Percentiles rank a stretch among this genome's conserved stretches.
phyloP scores from a whole-genome alignment of 139 green algal genomes.

The Pleodorina starrii region DNA sequence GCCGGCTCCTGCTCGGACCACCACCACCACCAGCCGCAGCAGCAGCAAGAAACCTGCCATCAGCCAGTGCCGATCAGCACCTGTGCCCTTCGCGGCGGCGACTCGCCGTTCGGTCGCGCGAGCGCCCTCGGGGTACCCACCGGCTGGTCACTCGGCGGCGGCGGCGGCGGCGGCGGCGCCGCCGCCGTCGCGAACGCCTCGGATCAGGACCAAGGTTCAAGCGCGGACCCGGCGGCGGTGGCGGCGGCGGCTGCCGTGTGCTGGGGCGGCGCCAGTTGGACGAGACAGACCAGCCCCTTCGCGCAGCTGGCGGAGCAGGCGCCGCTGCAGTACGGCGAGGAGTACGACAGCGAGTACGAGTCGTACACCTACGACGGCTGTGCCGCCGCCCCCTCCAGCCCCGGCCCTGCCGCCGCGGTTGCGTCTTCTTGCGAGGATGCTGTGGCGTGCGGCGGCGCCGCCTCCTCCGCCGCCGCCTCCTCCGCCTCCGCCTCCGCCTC shows the following conservation, averaged over 20 bases:
- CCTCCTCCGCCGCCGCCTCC: not conserved
- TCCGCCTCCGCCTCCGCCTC: not conserved
- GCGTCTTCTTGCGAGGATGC: not conserved
- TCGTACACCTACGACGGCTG: not conserved
- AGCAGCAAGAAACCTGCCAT: no score
- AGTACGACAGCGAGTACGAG: not conserved
- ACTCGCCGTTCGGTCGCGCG: not conserved
- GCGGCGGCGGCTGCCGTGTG: not conserved
- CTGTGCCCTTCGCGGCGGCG: not conserved
- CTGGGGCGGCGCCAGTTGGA: conserved; percentile 29
- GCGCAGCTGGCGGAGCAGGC: conserved; percentile 7
- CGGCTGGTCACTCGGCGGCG: not conserved
- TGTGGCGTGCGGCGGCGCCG: not conserved
- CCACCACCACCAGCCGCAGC: no score
- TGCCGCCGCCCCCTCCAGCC: not conserved
- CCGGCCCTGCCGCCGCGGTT: not conserved
- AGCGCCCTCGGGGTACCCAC: not conserved
- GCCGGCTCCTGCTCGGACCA: no score
- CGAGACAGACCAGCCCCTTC: conserved; percentile 5
- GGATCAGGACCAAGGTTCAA: not conserved
- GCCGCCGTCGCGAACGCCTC: no score
- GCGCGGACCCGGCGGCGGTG: not conserved
- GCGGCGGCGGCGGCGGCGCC: no score
- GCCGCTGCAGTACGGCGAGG: not conserved
- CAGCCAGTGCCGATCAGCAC: not conserved